Base-by-base conservation (phyloP, 75 land plant genomes). In the Selaginella moellendorffii region DNA sequence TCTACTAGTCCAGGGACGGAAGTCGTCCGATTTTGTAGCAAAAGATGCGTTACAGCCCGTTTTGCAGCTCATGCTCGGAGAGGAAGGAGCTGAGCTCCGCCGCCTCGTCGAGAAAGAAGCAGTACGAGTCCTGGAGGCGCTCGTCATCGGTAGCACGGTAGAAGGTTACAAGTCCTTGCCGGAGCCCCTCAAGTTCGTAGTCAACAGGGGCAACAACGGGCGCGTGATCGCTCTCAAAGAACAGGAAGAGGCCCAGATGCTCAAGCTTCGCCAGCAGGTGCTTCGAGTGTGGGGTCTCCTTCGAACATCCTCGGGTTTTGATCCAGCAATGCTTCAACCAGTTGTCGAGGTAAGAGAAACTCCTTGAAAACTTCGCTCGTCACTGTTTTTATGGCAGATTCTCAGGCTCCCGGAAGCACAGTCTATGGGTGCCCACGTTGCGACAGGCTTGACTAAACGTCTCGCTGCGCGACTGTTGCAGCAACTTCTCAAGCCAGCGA, bases 1-100 rank as follows among this genome's bases (percentile, higher is more conserved):
- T 68, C 77, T 93, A 36, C 82, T 93, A 28, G 86, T 85, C 27
- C 98, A 93, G 70, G 98, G 98, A 18, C 69, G 81, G 24, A 85
- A 85, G 64, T 93, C 88, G 62, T 73, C 77, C 60, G 98, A 93
- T 68, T 93, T 85, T 69, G 78, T 83, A 46, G 82, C 87, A 2
- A 89, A 80, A 66, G 98, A 93, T 61, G 98, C 96, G 60, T 61
- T 93, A 53, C 98, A 93, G 61, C 98, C 98, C 61, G 96, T 93
- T 58, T 54, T 93, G 58, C 82, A 93, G 77, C 77, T 93, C 14
- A 52, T 93, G 19, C 61, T 93, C 54, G 90, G 76, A 46, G 81
- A 87, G 28, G 86, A 82, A 54, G 96, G 96, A 42, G 85, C 80
- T 68, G 83, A 80, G 53, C 77, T 93, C 22, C 71, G 90, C 59